Base-by-base conservation (phyloP, 176 grass and related monocot species). In the Aechmea fasciata region DNA sequence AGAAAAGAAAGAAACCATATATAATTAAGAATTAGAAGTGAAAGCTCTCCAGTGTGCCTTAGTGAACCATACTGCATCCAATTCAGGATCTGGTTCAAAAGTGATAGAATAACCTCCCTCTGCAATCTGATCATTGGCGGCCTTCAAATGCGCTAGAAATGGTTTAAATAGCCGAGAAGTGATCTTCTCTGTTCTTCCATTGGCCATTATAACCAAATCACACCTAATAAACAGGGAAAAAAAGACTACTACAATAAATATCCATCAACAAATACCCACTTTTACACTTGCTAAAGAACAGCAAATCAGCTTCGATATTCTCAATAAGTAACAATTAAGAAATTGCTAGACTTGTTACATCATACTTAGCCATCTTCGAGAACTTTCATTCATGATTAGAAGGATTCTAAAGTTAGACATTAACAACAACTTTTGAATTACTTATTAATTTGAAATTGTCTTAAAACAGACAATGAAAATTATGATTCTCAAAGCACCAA, bases 61-160 rank as follows among this genome's bases (percentile, higher is more conserved):
- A 0, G 89, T 99, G 64, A 99, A 99, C 94, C 89, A 90, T 59
- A 78, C 53, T 2, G 72, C 80, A 72, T 79, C 71, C 48, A 75
- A 74, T 3, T 68, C 71, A 11, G 74, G 79, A 54, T 75, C 79
- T 17, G 87, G 87, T 83, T 99, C 84, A 41, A 93, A 89, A 5
- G 77, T 85, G 72, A 99, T 93, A 9, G 89, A 93, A 73, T 93
- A 99, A 0, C 94, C 94, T 57, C 89, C 94, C 74, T 99, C 93
- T 0, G 79, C 74, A 64, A 99, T 93, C 69, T 99, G 87, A 75
- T 99, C 89, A 50, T 93, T 80, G 0, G 89, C 89, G 2, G 49
- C 83, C 84, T 90, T 99, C 51, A 99, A 52, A 77, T 99, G 94
- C 0, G 75, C 79, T 2, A 99, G 65, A 80, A 93, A 99, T 2